Conservation (phyloP, 805 yeast species). For the Scheffersomyces lignosus region DNA sequence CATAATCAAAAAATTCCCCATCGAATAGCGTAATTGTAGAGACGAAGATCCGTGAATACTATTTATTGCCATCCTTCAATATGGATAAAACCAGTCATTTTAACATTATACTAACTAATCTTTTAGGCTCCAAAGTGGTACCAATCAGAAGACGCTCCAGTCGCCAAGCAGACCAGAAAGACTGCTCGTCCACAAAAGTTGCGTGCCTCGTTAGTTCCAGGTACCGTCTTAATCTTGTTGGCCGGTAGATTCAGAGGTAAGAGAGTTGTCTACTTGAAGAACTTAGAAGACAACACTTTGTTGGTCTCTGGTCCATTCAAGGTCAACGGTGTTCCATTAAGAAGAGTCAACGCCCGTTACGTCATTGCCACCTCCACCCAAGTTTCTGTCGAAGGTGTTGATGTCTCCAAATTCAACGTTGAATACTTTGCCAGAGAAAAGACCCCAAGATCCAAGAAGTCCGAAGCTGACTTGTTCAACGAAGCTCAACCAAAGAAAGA, state of each 20-base stretch:
- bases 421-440: constrained; percentile 97
- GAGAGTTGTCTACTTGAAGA: constrained; percentile 97
- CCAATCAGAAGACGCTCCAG: constrained; percentile 88
- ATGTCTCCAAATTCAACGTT: constrained; percentile 87
- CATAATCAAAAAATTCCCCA: too few species aligned
- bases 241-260: constrained; percentile 99
- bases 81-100: not conserved
- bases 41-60: not conserved
- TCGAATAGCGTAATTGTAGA: not conserved
- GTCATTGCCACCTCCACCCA: constrained; percentile 98
- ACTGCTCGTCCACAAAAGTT: constrained; percentile 89
- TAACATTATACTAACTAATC: too few species aligned
- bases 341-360: constrained; percentile 98
- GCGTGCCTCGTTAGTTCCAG: constrained; percentile 95
- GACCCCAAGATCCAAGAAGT: constrained; percentile 74
- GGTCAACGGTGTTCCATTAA: constrained; percentile 98
- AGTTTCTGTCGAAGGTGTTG: constrained; percentile 76
- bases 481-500: constrained; percentile 77
- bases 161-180: constrained; percentile 88
- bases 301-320: constrained; percentile 99
- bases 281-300: constrained; percentile 96
- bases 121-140: constrained; percentile 84
- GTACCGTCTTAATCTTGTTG: constrained; percentile 93
- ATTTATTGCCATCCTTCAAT: not conserved
- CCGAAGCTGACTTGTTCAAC: constrained; percentile 90